Evolutionary conservation across 2,329 filamentous ascomycete species (phyloP), one percentile per base, ranked within the genome.

Genomic region (Ascochyta koolunga): DNA sequence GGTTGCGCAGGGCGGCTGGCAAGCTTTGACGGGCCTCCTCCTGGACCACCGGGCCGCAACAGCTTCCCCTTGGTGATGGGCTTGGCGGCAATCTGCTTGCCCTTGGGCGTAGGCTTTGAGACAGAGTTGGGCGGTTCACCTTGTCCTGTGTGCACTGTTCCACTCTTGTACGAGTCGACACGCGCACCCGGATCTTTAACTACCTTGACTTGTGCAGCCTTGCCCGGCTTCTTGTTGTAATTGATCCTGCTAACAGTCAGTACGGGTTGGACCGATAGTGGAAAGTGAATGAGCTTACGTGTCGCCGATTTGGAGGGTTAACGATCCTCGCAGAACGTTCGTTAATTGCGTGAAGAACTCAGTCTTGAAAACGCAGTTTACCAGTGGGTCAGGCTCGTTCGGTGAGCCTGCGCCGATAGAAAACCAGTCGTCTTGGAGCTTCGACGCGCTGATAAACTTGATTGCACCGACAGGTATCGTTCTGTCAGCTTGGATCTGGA

Each of bases 151-250:
- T 97, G 95, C 48, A 99, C 87, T 15, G 88, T 88, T 55, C 90
- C 88, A 73, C 92, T 97, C 84, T 99, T 99, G 82, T 99, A 99
- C 59, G 87, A 84, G 75, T 99, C 95, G 41, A 87, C 87, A 46
- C 83, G 76, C 3, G 82, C 83, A 46, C 87, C 84, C 0, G 93
- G 87, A 71, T 99, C 95, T 77, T 96, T 96, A 56, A 96, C 71
- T 8, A 90, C 90, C 79, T 98, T 98, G 70, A 99, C 89, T 5
- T 86, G 78, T 48, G 93, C 89, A 74, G 91, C 84, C 79, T 99
- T 99, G 50, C 91, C 91, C 1, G 95, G 95, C 77, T 99, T 99
- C 83, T 98, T 99, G 71, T 93, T 93, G 76, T 96, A 99, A 72
- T 96, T 91, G 64, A 99, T 93, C 5, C 78, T 83, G 60, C 49